These are phyloP conservation scores for Mycena capillaripes DNA, from an alignment of 768 basidiomycete genomes.

Conservation along the genomic window DNA sequence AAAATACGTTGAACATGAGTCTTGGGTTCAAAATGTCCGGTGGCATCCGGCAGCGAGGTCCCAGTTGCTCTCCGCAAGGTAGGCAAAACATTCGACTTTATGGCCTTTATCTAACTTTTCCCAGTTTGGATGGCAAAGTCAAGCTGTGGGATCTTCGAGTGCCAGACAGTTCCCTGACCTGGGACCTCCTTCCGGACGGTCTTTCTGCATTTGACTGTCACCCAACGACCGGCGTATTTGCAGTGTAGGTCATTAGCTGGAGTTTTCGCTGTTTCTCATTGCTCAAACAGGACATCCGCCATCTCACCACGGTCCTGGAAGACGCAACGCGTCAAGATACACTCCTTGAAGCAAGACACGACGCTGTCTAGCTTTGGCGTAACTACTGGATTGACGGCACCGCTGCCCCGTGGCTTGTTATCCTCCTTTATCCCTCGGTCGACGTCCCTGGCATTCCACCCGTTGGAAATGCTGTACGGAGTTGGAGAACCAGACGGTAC, in stretches of 20 bases:
- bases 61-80: slow-evolving; percentile 92
- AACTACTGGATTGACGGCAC: slow-evolving; percentile 67
- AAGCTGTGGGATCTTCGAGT: slow-evolving; percentile 92
- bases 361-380: slow-evolving; percentile 62
- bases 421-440: slow-evolving; percentile 73
- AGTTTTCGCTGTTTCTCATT: slow-evolving; percentile 23
- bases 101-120: slow-evolving; percentile 15
- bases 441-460: slow-evolving; percentile 84
- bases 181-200: slow-evolving; percentile 78
- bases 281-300: slow-evolving; percentile 65
- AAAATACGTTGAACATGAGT: slow-evolving; percentile 79
- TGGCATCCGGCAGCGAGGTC: slow-evolving; percentile 80
- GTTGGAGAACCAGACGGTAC: slow-evolving; percentile 81
- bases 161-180: slow-evolving; percentile 69
- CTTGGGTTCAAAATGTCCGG: slow-evolving; percentile 93
- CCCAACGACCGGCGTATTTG: slow-evolving; percentile 85
- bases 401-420: slow-evolving; percentile 67
- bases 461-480: slow-evolving; percentile 87
- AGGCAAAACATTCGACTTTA: slow-evolving; percentile 68
- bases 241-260: slow-evolving; percentile 69
- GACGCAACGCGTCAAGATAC: slow-evolving; percentile 73
- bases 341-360: slow-evolving; percentile 61
- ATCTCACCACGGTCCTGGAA: slow-evolving; percentile 73
- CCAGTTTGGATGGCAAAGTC: slow-evolving; percentile 89
- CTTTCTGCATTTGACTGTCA: slow-evolving; percentile 92